These are phyloP conservation scores for Xylaria castorea DNA, from an alignment of 495 filamentous ascomycete species.

Conservation along the genomic window DNA sequence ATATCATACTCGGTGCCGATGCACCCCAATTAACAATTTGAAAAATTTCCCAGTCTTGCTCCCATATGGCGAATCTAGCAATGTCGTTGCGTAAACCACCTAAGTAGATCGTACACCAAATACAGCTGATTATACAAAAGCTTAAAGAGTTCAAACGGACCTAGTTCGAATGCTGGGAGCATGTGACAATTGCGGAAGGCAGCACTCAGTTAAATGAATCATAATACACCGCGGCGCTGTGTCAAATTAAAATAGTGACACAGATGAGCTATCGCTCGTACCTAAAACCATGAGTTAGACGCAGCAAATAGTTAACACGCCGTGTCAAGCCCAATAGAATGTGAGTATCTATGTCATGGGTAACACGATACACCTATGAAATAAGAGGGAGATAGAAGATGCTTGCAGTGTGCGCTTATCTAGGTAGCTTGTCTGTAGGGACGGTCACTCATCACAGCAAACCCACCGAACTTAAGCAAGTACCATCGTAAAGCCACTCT, in stretches of 20 bases:
- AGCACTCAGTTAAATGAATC: background rate
- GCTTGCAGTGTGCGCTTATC: background rate
- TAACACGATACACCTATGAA: background rate
- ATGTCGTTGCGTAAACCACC: background rate
- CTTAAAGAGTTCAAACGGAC: background rate
- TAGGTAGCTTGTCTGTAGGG: background rate
- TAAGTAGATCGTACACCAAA: background rate
- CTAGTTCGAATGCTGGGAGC: background rate
- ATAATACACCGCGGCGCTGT: background rate
- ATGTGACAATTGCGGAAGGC: background rate
- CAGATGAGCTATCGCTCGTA: background rate
- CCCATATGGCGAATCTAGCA: background rate
- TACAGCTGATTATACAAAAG: background rate
- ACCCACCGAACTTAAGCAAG: no score
- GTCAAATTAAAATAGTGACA: background rate
- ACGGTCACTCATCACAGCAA: background rate
- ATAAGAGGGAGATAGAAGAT: background rate
- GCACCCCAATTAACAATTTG: background rate
- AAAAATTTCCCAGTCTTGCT: background rate
- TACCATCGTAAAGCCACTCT: no score
- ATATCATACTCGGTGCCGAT: background rate
- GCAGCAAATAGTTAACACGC: background rate
- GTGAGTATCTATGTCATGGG: background rate
- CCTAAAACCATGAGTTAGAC: background rate
- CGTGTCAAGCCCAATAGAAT: background rate